Base-by-base conservation (phyloP, 2,329 filamentous ascomycete species). In the Fusarium sp. region DNA sequence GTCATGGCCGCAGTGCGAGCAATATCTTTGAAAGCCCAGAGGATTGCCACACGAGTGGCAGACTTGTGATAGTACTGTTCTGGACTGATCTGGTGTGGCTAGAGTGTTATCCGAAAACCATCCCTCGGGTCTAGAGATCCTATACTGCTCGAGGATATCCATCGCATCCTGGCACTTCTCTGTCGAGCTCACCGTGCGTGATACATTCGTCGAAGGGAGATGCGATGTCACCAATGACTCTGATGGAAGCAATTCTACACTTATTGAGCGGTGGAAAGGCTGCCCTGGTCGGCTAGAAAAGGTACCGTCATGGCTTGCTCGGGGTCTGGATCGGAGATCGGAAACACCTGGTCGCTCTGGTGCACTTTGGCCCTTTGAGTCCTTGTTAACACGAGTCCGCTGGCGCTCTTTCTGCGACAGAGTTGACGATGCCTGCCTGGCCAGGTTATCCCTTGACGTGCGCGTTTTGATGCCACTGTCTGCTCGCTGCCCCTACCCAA, bases 41-140 rank as follows among this genome's bases (percentile, higher is more conserved):
- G 71, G 73, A 39, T 76, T 75, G 11, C 77, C 78, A 62, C 83
- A 86, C 9, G 81, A 71, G 63, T 85, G 83, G 57, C 83, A 86
- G 23, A 79, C 70, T 48, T 75, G 77, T 36, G 70, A 66, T 38
- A 68, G 65, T 53, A 72, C 73, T 39, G 56, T 19, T 23, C 36
- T 43, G 6, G 21, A 29, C 21, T 55, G 53, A 49, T 60, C 54
- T 31, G 36, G 42, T 9, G 44, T 45, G 9, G 32, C 48, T 11
- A 45, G 49, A 5, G 74, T 73, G n/a, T 76, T 74, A 35, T 80
- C 77, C 48, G 78, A 79, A 38, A 80, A 72, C 79, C 78, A 81
- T 46, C 79, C 78, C 27, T 75, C 68, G 29, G 82, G 81, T 17
- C 74, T 74, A 21, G 78, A 74, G 52, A 83, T 77, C 3, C 78